Conservation (phyloP, 169 alveolate species). For the Plasmodium inui region DNA sequence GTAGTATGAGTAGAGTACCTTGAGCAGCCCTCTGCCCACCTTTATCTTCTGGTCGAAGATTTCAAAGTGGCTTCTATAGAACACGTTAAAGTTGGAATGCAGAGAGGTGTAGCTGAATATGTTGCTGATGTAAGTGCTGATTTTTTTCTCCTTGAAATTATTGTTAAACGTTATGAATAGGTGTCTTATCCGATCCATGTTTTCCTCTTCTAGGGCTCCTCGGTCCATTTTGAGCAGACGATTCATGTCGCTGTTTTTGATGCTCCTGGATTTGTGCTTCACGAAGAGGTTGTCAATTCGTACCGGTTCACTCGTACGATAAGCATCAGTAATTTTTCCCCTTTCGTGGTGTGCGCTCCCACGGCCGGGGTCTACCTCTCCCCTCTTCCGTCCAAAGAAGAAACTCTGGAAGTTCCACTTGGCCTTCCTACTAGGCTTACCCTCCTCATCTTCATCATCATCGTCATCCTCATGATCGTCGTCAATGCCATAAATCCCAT, state of each 20-base stretch:
- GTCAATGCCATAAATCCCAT: background rate
- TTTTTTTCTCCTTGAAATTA: constrained; percentile 64
- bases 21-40: constrained; percentile 17
- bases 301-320: background rate
- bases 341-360: background rate
- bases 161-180: constrained; percentile 49
- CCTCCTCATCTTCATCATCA: background rate
- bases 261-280: constrained; percentile 11
- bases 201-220: constrained; percentile 44
- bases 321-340: background rate
- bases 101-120: constrained; percentile 37
- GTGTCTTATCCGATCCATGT: constrained; percentile 42
- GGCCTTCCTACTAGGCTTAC: background rate
- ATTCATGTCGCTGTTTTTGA: constrained; percentile 21
- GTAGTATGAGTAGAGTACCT: constrained; percentile 37
- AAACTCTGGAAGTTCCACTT: constrained; percentile 5
- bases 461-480: background rate
- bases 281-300: constrained; percentile 22
- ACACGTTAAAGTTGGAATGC: constrained; percentile 59
- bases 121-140: constrained; percentile 42
- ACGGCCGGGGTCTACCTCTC: background rate
- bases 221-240: constrained; percentile 6
- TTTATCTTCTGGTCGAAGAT: constrained; percentile 22
- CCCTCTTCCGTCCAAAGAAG: background rate
- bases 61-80: constrained; percentile 25